A percentile compares a stretch with the other conserved stretches of the same genome.
These are phyloP conservation scores for Nemania sp. DNA, from an alignment of 2,329 filamentous ascomycete species.

Conservation along the genomic window DNA sequence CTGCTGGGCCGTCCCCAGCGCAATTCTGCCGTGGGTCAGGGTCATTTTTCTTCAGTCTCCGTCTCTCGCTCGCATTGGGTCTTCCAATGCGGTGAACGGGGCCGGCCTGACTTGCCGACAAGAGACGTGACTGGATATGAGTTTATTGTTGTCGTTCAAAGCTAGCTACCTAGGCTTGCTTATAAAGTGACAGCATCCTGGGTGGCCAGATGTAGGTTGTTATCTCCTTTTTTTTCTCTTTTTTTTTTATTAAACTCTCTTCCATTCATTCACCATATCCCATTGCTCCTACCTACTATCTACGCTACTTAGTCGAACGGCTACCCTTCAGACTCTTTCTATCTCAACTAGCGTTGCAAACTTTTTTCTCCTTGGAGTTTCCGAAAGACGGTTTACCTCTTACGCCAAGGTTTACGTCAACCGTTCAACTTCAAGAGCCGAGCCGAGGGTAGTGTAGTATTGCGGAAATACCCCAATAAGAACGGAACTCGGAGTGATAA, in stretches of 20 bases:
- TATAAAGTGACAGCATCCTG: conserved; percentile 31
- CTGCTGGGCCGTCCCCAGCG: conserved; percentile 33
- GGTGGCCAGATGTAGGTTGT: conserved; percentile 1
- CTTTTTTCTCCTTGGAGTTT: conserved; percentile 11
- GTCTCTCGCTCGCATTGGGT: conserved; percentile 20
- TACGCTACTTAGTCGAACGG: conserved; percentile 4
- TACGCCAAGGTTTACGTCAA: background rate
- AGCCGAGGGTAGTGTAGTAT: conserved; percentile 9
- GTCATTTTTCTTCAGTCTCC: conserved; percentile 16
- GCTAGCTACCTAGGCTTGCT: conserved; percentile 18
- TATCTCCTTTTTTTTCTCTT: conserved; percentile 1
- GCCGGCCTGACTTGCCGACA: conserved; percentile 38
- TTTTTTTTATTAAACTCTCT: background rate
- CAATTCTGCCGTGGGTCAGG: conserved; percentile 30
- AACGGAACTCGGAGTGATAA: conserved; percentile 10
- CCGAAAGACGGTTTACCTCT: background rate
- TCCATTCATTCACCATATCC: background rate
- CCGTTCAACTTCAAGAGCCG: background rate
- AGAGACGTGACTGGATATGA: conserved; percentile 25
- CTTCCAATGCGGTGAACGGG: conserved; percentile 34
- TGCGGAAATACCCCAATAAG: conserved; percentile 17
- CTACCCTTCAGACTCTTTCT: background rate
- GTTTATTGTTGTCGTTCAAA: conserved; percentile 23
- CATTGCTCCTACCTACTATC: background rate
- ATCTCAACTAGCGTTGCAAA: conserved; percentile 2